phyloP scores from a whole-genome alignment of 2,329 filamentous ascomycete species.

The Trichoderma brevicompactum region DNA sequence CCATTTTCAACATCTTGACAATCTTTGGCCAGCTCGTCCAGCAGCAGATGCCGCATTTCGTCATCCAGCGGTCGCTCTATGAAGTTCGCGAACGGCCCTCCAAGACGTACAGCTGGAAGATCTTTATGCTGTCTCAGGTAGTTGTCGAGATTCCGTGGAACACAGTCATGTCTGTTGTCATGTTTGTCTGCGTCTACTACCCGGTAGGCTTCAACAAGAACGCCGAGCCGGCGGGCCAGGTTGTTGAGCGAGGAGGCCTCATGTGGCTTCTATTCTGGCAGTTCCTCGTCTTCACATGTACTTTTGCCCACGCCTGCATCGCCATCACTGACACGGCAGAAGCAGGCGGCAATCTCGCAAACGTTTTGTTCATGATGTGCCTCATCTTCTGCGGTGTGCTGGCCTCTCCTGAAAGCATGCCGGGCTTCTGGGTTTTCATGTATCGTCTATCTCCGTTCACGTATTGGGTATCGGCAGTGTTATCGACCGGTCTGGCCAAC shows the following conservation, averaged over 20 bases:
- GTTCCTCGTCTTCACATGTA: constrained; percentile 37
- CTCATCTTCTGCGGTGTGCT: constrained; percentile 76
- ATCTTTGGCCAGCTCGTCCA: constrained; percentile 57
- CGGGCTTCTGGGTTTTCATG: constrained; percentile 64
- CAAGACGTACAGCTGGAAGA: constrained; percentile 70
- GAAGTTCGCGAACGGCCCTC: constrained; percentile 70
- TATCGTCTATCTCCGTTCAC: constrained; percentile 15
- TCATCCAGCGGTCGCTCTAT: constrained; percentile 71
- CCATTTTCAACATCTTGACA: constrained; percentile 71
- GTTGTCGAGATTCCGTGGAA: constrained; percentile 20
- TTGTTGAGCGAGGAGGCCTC: constrained; percentile 5
- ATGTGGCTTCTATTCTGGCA: constrained; percentile 27
- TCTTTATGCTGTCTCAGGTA: constrained; percentile 58
- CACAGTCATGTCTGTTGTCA: constrained; percentile 20
- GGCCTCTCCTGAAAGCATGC: constrained; percentile 63
- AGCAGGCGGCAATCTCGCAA: constrained; percentile 15
- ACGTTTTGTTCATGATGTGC: constrained; percentile 58
- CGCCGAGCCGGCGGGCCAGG: constrained; percentile 10
- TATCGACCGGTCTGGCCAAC: constrained; percentile 60
- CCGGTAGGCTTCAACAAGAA: constrained; percentile 19
- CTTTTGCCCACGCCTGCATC: constrained; percentile 41
- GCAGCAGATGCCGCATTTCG: constrained; percentile 36
- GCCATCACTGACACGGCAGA: constrained; percentile 23
- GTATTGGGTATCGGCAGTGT: constrained; percentile 62
- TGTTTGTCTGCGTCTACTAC: constrained; percentile 25